Evolutionary conservation across 83 land plant genomes (phyloP).

Genomic region (Thuja plicata): DNA sequence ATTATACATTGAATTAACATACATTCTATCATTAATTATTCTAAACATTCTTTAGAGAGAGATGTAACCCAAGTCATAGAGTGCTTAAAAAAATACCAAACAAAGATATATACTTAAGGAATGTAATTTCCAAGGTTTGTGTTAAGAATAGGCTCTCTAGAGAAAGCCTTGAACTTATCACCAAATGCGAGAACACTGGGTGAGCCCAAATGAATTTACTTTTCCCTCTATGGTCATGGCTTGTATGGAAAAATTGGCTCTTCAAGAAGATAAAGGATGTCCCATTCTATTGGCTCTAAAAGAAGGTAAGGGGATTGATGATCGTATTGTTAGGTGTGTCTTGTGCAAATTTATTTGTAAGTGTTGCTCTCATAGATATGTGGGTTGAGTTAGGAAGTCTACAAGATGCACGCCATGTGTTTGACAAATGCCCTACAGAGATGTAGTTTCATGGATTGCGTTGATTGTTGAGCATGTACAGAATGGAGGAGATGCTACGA

Average conservation of each 20-base stretch:
- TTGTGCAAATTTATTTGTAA: not conserved
- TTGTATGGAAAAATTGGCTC: not conserved
- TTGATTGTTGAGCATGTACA: too few species aligned
- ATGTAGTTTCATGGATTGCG: too few species aligned
- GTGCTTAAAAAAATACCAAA: constrained; percentile 4
- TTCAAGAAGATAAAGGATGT: not conserved
- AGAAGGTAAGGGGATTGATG: constrained; percentile 1
- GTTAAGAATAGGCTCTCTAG: not conserved
- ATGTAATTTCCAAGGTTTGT: constrained; percentile 9
- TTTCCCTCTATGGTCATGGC: constrained; percentile 12
- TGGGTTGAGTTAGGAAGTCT: not conserved
- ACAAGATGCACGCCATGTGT: not conserved
- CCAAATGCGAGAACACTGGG: constrained; percentile 16
- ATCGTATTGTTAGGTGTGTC: not conserved
- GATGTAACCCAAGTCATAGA: too few species aligned
- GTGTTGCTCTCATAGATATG: not conserved
- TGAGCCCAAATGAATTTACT: constrained; percentile 12
- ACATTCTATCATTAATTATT: too few species aligned
- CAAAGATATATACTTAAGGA: constrained; percentile 16
- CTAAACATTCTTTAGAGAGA: too few species aligned
- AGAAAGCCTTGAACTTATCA: not conserved
- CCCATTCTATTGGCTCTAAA: not conserved
- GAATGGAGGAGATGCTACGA: too few species aligned
- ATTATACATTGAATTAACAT: too few species aligned
- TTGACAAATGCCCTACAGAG: constrained; percentile 30